Evolutionary conservation across 1,139 yeast genomes (phyloP), one percentile per base, ranked within the genome.

Genomic region (Pichia sp.): DNA sequence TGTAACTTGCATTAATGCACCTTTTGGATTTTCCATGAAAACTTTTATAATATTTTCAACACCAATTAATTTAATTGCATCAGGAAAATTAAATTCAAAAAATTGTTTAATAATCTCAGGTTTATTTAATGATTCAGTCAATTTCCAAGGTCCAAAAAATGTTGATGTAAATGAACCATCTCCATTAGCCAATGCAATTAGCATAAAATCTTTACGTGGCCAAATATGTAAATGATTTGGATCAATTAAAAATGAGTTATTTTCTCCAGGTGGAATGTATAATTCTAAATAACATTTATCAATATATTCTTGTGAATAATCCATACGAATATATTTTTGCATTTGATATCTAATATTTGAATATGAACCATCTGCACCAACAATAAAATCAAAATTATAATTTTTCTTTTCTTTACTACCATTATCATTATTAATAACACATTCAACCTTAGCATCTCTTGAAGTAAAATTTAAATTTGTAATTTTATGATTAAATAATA

Each of bases 161-260:
- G 97, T 90, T 2, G 87, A 80, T 0, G 97, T 90, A 62, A 89
- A 89, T 7, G 96, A 82, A 0, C 94, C 94, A 59, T 87, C 95
- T 27, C 67, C 63, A 55, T 90, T 90, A 10, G 97, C 86, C 50
- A 90, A 71, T 0, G 96, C 96, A 58, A 90, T 90, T 54, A 90
- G 73, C 97, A 90, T 90, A 61, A 71, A 85, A 47, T 84, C 71
- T 48, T 81, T 78, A 41, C 97, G 72, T 4, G 97, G 97, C 97
- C 97, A 90, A 41, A 90, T 87, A 59, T 90, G 97, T 46, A 90
- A 71, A 61, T 86, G 89, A 63, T 86, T 80, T 3, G 87, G 81
- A 55, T 82, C 80, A 39, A 87, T 70, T 22, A 68, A 63, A 55
- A 78, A 82, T 34, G 59, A 54, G n/a, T 57, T 58, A 16, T 56